A percentile compares a stretch with the other conserved stretches of the same genome.
phyloP scores from a whole-genome alignment of 2,329 filamentous ascomycete genomes.

The Trichophyton benhamiae region DNA sequence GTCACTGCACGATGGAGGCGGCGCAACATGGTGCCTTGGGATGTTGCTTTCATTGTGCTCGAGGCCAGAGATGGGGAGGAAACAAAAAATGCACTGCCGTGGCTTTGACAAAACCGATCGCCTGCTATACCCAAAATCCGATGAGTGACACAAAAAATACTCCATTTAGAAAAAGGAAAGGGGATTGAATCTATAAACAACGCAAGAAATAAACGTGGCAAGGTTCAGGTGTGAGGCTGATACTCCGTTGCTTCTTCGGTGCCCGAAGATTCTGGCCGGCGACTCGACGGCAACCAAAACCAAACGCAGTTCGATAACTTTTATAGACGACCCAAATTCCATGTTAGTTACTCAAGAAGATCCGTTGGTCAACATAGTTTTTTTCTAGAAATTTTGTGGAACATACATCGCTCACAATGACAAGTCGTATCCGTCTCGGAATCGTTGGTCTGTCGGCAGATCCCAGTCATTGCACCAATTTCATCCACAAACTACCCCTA shows the following conservation, averaged over 20 bases:
- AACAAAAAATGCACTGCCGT: background rate
- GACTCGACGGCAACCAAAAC: background rate
- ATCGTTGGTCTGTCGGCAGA: background rate
- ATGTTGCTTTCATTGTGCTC: background rate
- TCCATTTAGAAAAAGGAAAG: background rate
- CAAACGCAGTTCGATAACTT: background rate
- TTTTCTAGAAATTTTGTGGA: background rate
- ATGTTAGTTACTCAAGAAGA: background rate
- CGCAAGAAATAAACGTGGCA: background rate
- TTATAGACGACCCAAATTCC: background rate
- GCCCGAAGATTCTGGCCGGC: background rate
- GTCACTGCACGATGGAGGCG: background rate
- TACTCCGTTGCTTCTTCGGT: background rate
- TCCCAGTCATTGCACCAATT: background rate
- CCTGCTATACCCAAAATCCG: background rate
- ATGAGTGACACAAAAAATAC: background rate
- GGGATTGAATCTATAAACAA: background rate
- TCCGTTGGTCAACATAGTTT: background rate
- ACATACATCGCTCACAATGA: background rate
- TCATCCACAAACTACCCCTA: background rate
- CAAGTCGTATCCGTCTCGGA: background rate
- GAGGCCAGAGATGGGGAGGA: background rate
- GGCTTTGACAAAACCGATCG: background rate
- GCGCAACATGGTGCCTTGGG: background rate
- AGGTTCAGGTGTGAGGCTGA: background rate